Evolutionary conservation across 2,329 filamentous ascomycete species (phyloP), one percentile per base, ranked within the genome.

Genomic region (Apiospora koreana): DNA sequence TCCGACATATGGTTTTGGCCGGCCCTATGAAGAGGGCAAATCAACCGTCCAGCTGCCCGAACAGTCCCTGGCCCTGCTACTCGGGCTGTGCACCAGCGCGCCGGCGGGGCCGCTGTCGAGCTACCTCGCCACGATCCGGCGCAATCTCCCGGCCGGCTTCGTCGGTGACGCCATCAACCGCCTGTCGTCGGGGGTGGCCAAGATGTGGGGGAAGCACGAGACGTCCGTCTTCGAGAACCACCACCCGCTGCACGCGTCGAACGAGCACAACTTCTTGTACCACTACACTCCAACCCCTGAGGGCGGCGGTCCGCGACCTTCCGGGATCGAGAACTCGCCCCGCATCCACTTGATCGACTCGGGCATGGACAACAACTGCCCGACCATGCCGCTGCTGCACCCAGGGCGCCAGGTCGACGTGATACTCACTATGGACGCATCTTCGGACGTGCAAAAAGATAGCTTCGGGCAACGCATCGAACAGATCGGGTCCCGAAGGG

Each of bases 11-110:
- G 50, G 10, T 23, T 58, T 58, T 35, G 50, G 50, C 4, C 50
- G 50, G 23, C 50, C 50, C 50, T 58, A 28, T 28, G 50, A 58
- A 58, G 50, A 58, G 18, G 50, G 50, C 23, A 58, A 28, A 23
- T 58, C 50, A 28, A 58, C 50, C 31, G 3, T 35, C 23, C 50
- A 35, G 12, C 16, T 28, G 23, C 62, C 62, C 23, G 62, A 65
- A 21, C 62, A 65, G 21, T 65, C 62, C 10, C 62, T 65, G 12
- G 23, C 62, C 3, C 41, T 65, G 21, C 10, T 65, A 10, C 62
- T 65, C 41, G 62, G 62, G 21, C 38, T 43, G 21, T 65, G 62
- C 41, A 65, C 62, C 35, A 65, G 62, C 16, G 62, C 62, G 62
- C 62, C 62, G 35, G 62, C 62, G 23, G 62, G 62, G 12, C 62